Base-by-base conservation (phyloP, 2,329 filamentous ascomycete species). In the Epichloe uncinata region DNA sequence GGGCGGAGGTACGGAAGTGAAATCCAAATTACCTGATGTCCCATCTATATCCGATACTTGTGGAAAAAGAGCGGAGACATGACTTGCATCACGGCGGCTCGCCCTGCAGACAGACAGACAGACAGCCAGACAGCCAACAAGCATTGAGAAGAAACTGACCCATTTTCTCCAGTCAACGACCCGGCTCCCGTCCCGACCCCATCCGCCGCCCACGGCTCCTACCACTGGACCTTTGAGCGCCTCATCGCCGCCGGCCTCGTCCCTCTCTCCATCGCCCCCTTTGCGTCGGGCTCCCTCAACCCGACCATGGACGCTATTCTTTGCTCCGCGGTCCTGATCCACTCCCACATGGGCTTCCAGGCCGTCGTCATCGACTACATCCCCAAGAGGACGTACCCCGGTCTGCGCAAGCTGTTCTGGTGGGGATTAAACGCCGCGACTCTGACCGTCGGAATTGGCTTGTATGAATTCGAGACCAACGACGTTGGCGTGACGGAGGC, bases 381-480 rank as follows among this genome's bases (percentile, higher is more conserved):
- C 60, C 91, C 91, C 57, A 71, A 68, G 56, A 76, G 77, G 64
- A 76, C 81, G 60, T 76, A 85, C 58, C 87, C 89, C 47, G 79
- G 76, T 57, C 69, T 79, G 53, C 79, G 80, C 65, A 82, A 79
- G 63, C 49, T 73, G n/a, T 75, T 82, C 65, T 79, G 78, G 67
- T 97, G 89, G 89, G 73, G 75, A 37, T 79, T 97, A 55, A 89
- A 90, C 62, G 70, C 75, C 43, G 82, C 79, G 53, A 96, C 94
- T 11, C 74, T 91, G 52, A 73, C 87, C 48, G 87, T 90, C 55
- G 89, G 86, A 47, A 77, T 95, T 57, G 90, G 90, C 51, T 77
- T 97, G 62, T 98, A 98, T 72, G 91, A 97, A 70, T 97, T 97
- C 62, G 93, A 98, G 82, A 98, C 93, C 34, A 97, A 96, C 64